Conservation (phyloP, 257 asterid species). For the Cordia subcordata region DNA sequence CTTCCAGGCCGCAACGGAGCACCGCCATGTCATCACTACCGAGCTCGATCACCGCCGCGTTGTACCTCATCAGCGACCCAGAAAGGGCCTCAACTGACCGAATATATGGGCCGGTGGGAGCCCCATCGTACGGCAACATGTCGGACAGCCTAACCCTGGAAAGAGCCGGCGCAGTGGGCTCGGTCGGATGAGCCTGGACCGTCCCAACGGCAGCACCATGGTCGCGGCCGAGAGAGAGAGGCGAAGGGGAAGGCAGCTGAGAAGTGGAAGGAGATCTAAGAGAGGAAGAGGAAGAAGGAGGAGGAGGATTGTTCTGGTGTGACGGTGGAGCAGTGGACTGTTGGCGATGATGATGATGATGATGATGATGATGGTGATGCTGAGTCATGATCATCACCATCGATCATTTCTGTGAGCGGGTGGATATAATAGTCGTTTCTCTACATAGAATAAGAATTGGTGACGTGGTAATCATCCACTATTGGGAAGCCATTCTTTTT, state of each 20-base stretch:
- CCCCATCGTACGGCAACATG: constrained; percentile 78
- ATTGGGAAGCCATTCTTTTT: too few relatives aligned
- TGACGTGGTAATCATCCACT: too few relatives aligned
- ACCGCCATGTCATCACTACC: constrained; percentile 57
- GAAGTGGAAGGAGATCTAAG: constrained; percentile 11
- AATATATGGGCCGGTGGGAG: constrained; percentile 48
- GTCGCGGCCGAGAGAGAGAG: constrained; percentile 32
- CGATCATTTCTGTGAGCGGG: constrained; percentile 17
- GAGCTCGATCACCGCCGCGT: constrained; percentile 88
- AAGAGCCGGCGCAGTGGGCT: constrained; percentile 10
- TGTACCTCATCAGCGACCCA: constrained; percentile 73
- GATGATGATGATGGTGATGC: constrained; percentile 28
- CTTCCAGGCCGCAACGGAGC: constrained; percentile 77
- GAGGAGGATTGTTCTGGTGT: constrained; percentile 21
- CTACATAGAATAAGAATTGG: not conserved
- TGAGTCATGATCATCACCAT: constrained; percentile 24
- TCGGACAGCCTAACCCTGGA: constrained; percentile 66
- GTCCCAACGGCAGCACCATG: constrained; percentile 9
- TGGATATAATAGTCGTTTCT: not conserved
- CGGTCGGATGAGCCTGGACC: constrained; percentile 8
- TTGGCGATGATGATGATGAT: not conserved
- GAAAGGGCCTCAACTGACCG: constrained; percentile 79
- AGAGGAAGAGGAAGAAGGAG: constrained; percentile 26
- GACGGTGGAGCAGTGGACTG: constrained; percentile 15
- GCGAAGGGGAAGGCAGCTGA: constrained; percentile 6